Base-by-base conservation (phyloP, 768 basidiomycete species). In the Epithele typhae region DNA sequence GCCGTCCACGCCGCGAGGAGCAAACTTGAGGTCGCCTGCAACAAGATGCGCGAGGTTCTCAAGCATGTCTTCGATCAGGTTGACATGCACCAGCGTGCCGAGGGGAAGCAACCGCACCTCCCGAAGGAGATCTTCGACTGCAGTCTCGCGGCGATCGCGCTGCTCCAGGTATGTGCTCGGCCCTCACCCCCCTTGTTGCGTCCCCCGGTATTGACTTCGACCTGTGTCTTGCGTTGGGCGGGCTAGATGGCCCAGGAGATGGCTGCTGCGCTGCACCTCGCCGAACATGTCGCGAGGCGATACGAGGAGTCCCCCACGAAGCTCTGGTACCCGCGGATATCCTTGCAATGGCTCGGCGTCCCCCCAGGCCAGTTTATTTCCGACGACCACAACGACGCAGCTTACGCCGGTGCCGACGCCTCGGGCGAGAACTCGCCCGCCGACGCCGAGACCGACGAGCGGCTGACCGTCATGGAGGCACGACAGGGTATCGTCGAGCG, bases 171-270 rank as follows among this genome's bases (percentile, higher is more conserved):
- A 47, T 34, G 59, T 34, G 17, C 5, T 32, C 14, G 24, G 7
- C 5, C 25, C 5, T 8, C 11, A 4, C n/a, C 25, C 25, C 18
- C 12, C 24, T 43, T 22, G 19, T 23, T 38, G 25, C 18, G 40
- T 44, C 38, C 30, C 27, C 14, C 37, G n/a, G 11, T 19, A 24
- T 14, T 24, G 17, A 19, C 18, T 12, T 10, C 40, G 25, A 24
- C 24, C 24, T 30, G 11, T 33, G 17, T 36, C 15, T n/a, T n/a
- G 18, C 14, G n/a, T n/a, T n/a, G n/a, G n/a, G n/a, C n/a, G 27
- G 8, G 22, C 19, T 42, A 76, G 74, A 74, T 74, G 70, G 71
- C 70, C 1, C 65, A 71, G 17, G 71, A 74, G 37, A 58, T 68
- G 43, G 61, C 57, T 19, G 52, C 53, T 14, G 71, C 69, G 18